Evolutionary conservation across 495 filamentous ascomycete genomes (phyloP), one percentile per base, ranked within the genome.

Genomic region (Delitschia confertaspora): DNA sequence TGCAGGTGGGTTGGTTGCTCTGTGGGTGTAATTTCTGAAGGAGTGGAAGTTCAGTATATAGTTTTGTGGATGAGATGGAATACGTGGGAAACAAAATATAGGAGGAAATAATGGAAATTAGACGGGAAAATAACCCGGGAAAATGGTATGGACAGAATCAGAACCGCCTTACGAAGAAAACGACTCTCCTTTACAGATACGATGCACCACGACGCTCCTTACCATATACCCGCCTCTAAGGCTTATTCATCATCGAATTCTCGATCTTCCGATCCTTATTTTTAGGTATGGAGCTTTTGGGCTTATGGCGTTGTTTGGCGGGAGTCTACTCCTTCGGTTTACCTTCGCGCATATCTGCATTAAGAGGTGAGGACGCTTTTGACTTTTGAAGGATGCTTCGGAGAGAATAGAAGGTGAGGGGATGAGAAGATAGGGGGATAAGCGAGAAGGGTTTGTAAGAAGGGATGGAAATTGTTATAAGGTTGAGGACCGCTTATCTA

Each of bases 1-100:
- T 10, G 59, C 54, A 17, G 58, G 60, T 11, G 33, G 59, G n/a
- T 51, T 47, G 4, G 44, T 51, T 23, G 47, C 40, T 0, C 22
- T 51, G 21, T 51, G 19, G 18, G 22, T 51, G 34, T 51, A 22
- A 40, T 6, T 17, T 19, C 4, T 18, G 6, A 16, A n/a, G n/a
- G n/a, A n/a, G n/a, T n/a, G n/a, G n/a, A n/a, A n/a, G n/a, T n/a
- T n/a, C n/a, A n/a, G n/a, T n/a, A n/a, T n/a, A n/a, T n/a, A n/a
- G n/a, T n/a, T n/a, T n/a, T n/a, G n/a, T n/a, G n/a, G n/a, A n/a
- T n/a, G n/a, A n/a, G n/a, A n/a, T n/a, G n/a, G n/a, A n/a, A n/a
- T n/a, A n/a, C n/a, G n/a, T n/a, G n/a, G n/a, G n/a, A n/a, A n/a
- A n/a, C n/a, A n/a, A n/a, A n/a, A n/a, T n/a, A n/a, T n/a, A n/a